Evolutionary conservation across 768 basidiomycete species (phyloP), one percentile per base, ranked within the genome.

Genomic region (Chalciporus piperatus): DNA sequence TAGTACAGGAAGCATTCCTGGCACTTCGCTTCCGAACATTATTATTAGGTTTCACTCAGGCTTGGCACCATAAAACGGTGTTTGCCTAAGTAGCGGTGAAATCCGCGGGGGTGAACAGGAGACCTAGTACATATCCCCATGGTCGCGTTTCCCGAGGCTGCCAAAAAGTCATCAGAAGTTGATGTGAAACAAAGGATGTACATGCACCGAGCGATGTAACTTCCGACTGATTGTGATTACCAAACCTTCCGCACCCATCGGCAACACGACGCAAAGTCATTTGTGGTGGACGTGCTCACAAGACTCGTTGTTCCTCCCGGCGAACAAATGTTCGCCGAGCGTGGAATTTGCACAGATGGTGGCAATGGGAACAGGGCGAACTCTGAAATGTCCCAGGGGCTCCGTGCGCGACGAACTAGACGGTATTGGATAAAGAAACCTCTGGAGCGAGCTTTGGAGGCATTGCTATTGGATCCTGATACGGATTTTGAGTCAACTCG

Each of bases 271-370:
- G 12, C 16, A 27, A 37, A 37, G 35, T 37, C 35, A 11, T 28
- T 30, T 49, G n/a, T 12, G 35, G 35, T 37, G 27, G 7, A n/a
- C n/a, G 16, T 17, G 42, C 12, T 27, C 7, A 27, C 27, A 27
- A 27, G n/a, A 37, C 42, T 25, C 7, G 17, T 47, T 30, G 47
- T 57, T 46, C 48, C 52, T 52, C 35, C 8, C 52, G 59, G 56
- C 7, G 37, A 57, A 39, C 51, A 48, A 41, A 40, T 22, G 47
- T 41, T 41, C 41, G 38, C 52, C 51, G 49, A 27, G 28, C 7
- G 33, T 35, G 33, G 33, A n/a, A 35, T 35, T 35, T 35, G 33
- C 8, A n/a, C n/a, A n/a, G n/a, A 35, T 35, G 33, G 16, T 35
- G 33, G 35, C 35, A 37, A 14, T 37, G 35, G 35, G 35, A 37